Conservation (phyloP, 2,329 filamentous ascomycete species). For the Mollisia scopiformis region DNA sequence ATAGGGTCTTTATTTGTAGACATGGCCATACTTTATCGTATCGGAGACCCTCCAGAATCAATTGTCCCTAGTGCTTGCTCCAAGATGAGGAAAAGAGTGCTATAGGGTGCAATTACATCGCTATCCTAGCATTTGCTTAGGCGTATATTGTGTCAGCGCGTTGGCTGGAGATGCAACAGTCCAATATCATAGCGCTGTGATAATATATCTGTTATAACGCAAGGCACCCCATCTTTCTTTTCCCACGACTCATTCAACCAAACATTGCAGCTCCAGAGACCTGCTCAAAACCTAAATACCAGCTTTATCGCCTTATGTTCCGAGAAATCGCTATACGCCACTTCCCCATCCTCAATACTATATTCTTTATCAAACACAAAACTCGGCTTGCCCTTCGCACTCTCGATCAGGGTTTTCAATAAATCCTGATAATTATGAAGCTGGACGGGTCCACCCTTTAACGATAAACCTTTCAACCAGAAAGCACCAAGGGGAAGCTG, state of each 20-base stretch:
- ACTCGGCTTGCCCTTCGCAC: slow-evolving; percentile 20
- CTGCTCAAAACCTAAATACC: slow-evolving; percentile 17
- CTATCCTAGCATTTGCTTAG: neutral
- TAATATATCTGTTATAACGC: too few species aligned
- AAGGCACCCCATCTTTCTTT: too few species aligned
- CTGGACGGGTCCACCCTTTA: slow-evolving; percentile 7
- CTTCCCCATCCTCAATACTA: slow-evolving; percentile 15
- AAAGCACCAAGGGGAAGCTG: slow-evolving; percentile 9
- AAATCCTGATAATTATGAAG: slow-evolving; percentile 6
- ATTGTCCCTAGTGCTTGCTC: too few species aligned
- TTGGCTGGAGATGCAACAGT: neutral
- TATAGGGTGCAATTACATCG: neutral
- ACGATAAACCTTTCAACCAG: slow-evolving; percentile 8
- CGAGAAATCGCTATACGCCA: slow-evolving; percentile 15
- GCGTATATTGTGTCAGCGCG: neutral
- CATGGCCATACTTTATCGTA: too few species aligned
- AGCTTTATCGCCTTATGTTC: slow-evolving; percentile 20
- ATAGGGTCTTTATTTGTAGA: too few species aligned
- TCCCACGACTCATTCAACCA: too few species aligned
- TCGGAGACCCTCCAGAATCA: too few species aligned
- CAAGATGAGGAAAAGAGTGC: neutral
- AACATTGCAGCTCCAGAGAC: too few species aligned
- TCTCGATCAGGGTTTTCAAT: slow-evolving; percentile 20
- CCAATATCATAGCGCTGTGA: neutral
- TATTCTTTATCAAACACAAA: slow-evolving; percentile 20